A percentile compares a stretch with the other conserved stretches of the same genome.
Evolutionary conservation across 345 rosid species (phyloP).

Genomic region (Moricandia moricandioides): DNA sequence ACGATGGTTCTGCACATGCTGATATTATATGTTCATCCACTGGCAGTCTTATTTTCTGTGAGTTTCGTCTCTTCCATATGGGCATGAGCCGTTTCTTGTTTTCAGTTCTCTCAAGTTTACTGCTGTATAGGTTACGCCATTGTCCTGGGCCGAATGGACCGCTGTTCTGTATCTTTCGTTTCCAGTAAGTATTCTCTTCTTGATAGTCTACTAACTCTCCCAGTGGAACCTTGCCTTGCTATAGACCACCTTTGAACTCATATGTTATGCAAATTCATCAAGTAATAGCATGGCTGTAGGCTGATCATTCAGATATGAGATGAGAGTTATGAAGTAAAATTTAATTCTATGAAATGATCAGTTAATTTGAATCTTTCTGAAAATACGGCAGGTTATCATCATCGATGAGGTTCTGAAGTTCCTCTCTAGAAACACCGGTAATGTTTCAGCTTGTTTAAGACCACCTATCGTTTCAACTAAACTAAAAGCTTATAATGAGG

Average conservation of each 20-base stretch:
- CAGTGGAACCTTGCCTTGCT: background rate
- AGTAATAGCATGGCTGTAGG: background rate
- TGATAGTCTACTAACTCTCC: background rate
- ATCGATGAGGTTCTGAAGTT: constrained; percentile 92
- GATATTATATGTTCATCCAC: constrained; percentile 76
- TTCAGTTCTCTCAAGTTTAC: constrained; percentile 26
- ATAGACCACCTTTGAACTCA: background rate
- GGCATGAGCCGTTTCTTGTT: background rate
- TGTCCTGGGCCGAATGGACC: constrained; percentile 94
- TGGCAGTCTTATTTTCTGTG: constrained; percentile 93
- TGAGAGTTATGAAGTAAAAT: background rate
- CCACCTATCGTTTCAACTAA: background rate
- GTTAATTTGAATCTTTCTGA: background rate
- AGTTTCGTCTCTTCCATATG: constrained; percentile 38
- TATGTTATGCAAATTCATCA: background rate
- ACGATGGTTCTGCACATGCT: constrained; percentile 90
- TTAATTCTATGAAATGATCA: background rate
- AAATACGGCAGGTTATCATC: constrained; percentile 65
- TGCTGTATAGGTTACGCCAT: constrained; percentile 77
- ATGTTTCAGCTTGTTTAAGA: background rate
- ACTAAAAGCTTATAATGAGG: too few species aligned
- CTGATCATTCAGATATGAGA: background rate
- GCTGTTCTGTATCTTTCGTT: constrained; percentile 92
- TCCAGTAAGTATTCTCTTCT: constrained; percentile 58
- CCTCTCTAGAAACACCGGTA: constrained; percentile 67